Percentiles rank a stretch among this genome's conserved stretches.
Conservation (phyloP, 371 early-diverging fungal species). For the Mortierella sp. region DNA sequence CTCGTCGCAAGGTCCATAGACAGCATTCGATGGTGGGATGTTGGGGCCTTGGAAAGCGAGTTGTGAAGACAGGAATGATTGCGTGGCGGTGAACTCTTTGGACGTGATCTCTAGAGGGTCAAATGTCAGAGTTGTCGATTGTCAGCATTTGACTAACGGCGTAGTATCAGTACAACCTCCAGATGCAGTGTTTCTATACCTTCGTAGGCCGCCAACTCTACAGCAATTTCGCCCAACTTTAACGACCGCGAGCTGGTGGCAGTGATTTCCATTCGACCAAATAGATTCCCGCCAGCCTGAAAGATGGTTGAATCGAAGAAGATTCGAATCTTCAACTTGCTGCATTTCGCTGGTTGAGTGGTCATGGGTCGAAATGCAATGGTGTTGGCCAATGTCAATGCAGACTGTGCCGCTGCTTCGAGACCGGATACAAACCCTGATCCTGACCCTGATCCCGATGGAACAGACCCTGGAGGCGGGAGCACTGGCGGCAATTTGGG, state of each 20-base stretch:
- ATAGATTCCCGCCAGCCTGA: conserved; percentile 64
- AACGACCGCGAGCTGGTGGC: conserved; percentile 56
- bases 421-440: conserved; percentile 51
- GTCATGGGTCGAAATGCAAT: conserved; percentile 64
- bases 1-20: conserved; percentile 58
- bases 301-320: conserved; percentile 64
- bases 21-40: conserved; percentile 65
- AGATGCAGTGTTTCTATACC: conserved; percentile 37
- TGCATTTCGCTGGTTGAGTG: conserved; percentile 59
- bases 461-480: conserved; percentile 43
- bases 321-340: conserved; percentile 63
- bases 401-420: conserved; percentile 41
- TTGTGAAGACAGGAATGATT: conserved; percentile 61
- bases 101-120: conserved; percentile 56
- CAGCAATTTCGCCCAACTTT: conserved; percentile 66
- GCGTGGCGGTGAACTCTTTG: conserved; percentile 57
- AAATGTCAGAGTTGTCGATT: neutral
- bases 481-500: conserved; percentile 37
- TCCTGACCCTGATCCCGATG: conserved; percentile 22
- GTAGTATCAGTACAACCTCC: neutral
- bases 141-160: no score
- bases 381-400: conserved; percentile 54
- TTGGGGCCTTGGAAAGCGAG: conserved; percentile 65
- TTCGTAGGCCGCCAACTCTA: conserved; percentile 66
- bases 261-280: conserved; percentile 62